phyloP scores from a whole-genome alignment of 176 grass and related monocot genomes.

The Oryza glaberrima region DNA sequence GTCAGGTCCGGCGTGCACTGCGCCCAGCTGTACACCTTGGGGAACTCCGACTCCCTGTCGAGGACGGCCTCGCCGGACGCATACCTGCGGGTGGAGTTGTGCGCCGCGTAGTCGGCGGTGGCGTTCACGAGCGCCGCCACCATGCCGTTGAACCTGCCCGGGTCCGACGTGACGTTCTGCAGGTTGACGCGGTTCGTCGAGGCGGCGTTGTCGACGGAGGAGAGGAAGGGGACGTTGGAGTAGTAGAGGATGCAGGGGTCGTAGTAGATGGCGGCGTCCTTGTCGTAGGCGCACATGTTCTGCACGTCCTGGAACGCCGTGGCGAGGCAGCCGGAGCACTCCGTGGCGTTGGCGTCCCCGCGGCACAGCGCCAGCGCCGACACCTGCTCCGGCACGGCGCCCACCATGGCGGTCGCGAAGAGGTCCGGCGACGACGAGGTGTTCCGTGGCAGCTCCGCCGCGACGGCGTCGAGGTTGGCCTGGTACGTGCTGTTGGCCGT shows the following conservation, averaged over 20 bases:
- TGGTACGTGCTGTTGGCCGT: constrained; percentile 50
- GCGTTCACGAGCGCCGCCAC: constrained; percentile 35
- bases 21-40: constrained; percentile 45
- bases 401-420: constrained; percentile 30
- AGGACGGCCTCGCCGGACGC: constrained; percentile 41
- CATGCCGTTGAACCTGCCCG: not conserved
- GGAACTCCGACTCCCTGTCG: not conserved
- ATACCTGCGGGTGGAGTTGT: constrained; percentile 39
- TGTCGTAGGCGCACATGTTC: constrained; percentile 33
- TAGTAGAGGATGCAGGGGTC: constrained; percentile 41
- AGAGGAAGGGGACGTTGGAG: constrained; percentile 31
- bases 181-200: not conserved
- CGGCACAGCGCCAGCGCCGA: constrained; percentile 45
- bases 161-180: constrained; percentile 19
- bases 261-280: constrained; percentile 52
- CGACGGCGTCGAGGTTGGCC: constrained; percentile 42
- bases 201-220: constrained; percentile 14
- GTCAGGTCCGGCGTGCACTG: constrained; percentile 69
- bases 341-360: constrained; percentile 32
- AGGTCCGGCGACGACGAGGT: not conserved
- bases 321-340: constrained; percentile 28
- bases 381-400: constrained; percentile 20
- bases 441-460: constrained; percentile 38
- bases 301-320: constrained; percentile 34
- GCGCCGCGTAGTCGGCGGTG: constrained; percentile 45